These are phyloP conservation scores for Carex kokanica DNA, from an alignment of 176 grass and related monocot species.

Conservation along the genomic window DNA sequence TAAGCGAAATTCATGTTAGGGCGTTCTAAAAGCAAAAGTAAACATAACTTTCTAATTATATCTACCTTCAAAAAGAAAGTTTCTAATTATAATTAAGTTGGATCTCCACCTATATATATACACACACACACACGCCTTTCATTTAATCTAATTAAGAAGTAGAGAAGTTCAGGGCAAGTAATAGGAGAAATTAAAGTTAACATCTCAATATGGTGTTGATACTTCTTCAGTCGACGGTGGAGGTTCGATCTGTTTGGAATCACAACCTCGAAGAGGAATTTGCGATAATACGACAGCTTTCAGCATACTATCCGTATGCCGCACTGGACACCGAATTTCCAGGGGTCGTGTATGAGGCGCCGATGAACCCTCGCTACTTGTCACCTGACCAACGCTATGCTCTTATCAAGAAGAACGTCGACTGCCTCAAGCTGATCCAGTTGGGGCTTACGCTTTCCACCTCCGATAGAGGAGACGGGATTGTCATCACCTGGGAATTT, in stretches of 20 bases:
- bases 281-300: constrained; percentile 47
- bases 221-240: not conserved
- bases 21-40: too few species aligned
- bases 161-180: not conserved
- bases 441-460: constrained; percentile 59
- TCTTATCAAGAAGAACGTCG: constrained; percentile 50
- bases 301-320: constrained; percentile 49
- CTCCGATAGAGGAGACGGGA: not conserved
- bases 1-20: too few species aligned
- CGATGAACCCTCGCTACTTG: constrained; percentile 34
- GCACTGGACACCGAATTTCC: constrained; percentile 82
- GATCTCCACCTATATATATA: not conserved
- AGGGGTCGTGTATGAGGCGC: constrained; percentile 41
- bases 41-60: too few species aligned
- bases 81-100: too few species aligned
- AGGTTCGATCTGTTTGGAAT: constrained; percentile 69
- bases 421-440: constrained; percentile 64
- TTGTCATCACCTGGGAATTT: constrained; percentile 57
- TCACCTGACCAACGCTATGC: constrained; percentile 46
- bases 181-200: not conserved
- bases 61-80: too few species aligned
- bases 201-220: too few species aligned
- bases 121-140: not conserved
- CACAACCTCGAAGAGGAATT: constrained; percentile 69
- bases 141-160: not conserved